Evolutionary conservation across 2,329 filamentous ascomycete species (phyloP), one percentile per base, ranked within the genome.

Genomic region (Nannizziopsis arthrosporioides): DNA sequence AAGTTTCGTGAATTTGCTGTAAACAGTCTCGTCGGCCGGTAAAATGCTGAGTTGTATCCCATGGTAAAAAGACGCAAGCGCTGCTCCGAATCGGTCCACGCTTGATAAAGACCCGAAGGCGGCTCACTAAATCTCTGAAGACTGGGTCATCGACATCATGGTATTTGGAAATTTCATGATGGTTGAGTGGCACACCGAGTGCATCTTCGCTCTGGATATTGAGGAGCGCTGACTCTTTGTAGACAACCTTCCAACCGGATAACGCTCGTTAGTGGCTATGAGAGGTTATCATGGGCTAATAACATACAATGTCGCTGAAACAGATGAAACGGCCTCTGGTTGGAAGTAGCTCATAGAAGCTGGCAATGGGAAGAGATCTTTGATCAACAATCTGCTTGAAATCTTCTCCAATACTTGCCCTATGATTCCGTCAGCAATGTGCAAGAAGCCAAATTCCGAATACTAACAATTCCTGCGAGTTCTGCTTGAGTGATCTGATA

Each of bases 131-230:
- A 6, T 37, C 35, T 32, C 12, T 6, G 37, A 47, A 39, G 10
- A 47, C 39, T 11, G 35, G 44, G 4, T 47, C 27, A 32, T 40
- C 37, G 10, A 15, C n/a, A 12, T 34, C 12, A 7, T 15, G 9
- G n/a, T 35, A 47, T 17, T 40, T 41, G 12, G 35, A 47, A 18
- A 47, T 47, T 8, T 47, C 44, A 18, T 40, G 44, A 38, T 47
- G 44, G 19, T 47, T 47, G 15, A 40, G 10, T 10, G 30, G 15
- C 39, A 47, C 19, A 17, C 35, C 44, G 32, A 47, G 30, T 11
- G 35, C 18, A 31, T 31, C 1, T 32, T 47, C 44, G 32, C 35
- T 40, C 19, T 22, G 35, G n/a, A 47, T 47, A n/a, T 34, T 31
- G 18, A 47, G 36, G 8, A 47, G 19, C 12, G 44, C 44, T 1